Percentiles rank a stretch among this genome's conserved stretches.
phyloP scores from a whole-genome alignment of 257 asterid genomes.

The Pogostemon cablin region DNA sequence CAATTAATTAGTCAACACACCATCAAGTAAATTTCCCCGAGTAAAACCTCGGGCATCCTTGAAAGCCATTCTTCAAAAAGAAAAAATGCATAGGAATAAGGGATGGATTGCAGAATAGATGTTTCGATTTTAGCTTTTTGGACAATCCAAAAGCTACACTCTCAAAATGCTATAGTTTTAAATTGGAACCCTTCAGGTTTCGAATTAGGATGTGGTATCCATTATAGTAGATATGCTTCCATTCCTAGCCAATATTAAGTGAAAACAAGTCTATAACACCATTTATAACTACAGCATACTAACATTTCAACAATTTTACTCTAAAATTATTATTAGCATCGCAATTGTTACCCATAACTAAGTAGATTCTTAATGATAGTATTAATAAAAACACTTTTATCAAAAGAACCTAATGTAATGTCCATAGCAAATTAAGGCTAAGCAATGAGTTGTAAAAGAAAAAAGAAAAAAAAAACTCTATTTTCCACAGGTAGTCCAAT shows the following conservation, averaged over 20 bases:
- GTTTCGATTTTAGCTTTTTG: neutral
- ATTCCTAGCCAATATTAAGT: neutral
- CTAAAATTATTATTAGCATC: neutral
- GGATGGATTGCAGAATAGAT: neutral
- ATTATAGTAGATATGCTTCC: slow-evolving; percentile 3
- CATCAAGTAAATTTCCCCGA: neutral
- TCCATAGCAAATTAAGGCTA: neutral
- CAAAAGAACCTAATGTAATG: neutral
- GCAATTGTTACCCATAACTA: neutral
- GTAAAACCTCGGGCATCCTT: neutral
- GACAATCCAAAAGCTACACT: slow-evolving; percentile 11
- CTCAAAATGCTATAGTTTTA: neutral
- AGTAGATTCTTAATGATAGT: neutral
- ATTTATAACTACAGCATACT: too few relatives aligned
- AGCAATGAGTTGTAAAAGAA: neutral
- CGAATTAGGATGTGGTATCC: neutral
- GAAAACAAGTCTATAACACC: neutral
- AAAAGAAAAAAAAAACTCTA: neutral
- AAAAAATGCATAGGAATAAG: neutral
- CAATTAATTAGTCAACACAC: neutral
- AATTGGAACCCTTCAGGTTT: neutral
- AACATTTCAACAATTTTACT: slow-evolving; percentile 6
- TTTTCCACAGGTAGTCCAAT: neutral
- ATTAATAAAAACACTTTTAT: neutral
- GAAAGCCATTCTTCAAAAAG: neutral